Base-by-base conservation (phyloP, 2,329 filamentous ascomycete species). In the Aspergillus sp. region DNA sequence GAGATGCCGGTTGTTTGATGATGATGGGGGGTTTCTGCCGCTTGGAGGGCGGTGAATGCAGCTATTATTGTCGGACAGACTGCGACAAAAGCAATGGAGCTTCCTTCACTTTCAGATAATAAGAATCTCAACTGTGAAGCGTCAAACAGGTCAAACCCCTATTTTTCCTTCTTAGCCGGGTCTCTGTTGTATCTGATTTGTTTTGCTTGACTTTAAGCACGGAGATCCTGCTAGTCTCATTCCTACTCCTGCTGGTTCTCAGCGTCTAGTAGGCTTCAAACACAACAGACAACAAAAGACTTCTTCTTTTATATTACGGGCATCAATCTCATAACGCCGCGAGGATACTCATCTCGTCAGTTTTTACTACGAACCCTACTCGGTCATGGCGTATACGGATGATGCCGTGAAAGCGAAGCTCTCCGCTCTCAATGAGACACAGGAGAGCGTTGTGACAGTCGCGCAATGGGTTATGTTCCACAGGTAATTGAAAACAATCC, bases 391-490 rank as follows among this genome's bases (percentile, higher is more conserved):
- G 41, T 97, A 95, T 72, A 93, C 86, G 56, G 90, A 97, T 70
- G 93, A 98, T 73, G 87, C 89, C 41, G 89, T 98, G 47, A 82
- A 90, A 66, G 88, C 91, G 45, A 96, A 96, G 74, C 83, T 98
- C 45, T 94, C 90, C 30, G 88, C 89, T 38, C 80, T 98, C 52
- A 96, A 95, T 69, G 94, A 98, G 71, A 94, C 89, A 7, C 91
- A 98, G 67, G 93, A 98, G 66, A 94, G 89, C 70, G 97, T 98
- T 62, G 82, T 94, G 51, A 91, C 88, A 33, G 90, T 94, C 52
- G 89, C 93, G 48, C 91, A 97, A 82, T 98, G 94, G 94, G 93
- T 98, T 52, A 94, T 98, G 85, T 98, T 98, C 67, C 91, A 98
- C 72, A 85, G 89, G 89, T 94, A 82, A 56, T 55, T 48, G 38